phyloP scores from a whole-genome alignment of 352 stramenopile species.

The Phytophthora sojae region DNA sequence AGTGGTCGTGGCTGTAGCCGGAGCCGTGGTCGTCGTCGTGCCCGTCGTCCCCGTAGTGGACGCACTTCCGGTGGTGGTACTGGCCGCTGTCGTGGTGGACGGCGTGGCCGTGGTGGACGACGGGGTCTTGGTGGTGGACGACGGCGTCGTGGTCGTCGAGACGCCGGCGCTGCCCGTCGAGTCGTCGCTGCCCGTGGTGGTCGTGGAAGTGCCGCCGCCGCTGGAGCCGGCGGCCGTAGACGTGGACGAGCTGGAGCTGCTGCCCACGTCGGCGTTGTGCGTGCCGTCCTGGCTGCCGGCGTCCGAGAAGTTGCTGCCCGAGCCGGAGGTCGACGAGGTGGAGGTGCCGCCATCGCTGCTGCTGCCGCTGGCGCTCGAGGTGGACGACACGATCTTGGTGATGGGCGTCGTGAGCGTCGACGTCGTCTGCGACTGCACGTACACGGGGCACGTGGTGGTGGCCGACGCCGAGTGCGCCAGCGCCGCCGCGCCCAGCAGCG shows the following conservation, averaged over 20 bases:
- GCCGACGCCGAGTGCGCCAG: conserved; percentile 34
- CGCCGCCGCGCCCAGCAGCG: conserved; percentile 40
- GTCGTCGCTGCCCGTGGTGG: conserved; percentile 23
- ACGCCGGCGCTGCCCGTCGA: conserved; percentile 25
- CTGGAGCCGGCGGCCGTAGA: conserved; percentile 27
- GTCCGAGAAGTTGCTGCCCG: conserved; percentile 28
- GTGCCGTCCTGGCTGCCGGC: conserved; percentile 24
- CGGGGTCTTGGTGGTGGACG: conserved; percentile 26
- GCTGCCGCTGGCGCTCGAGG: conserved; percentile 10
- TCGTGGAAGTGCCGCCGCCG: conserved; percentile 23
- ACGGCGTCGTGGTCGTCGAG: conserved; percentile 14
- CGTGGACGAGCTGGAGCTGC: conserved; percentile 19
- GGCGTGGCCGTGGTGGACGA: conserved; percentile 29
- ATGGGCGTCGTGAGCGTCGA: conserved; percentile 74
- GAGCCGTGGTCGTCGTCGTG: neutral
- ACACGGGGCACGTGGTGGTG: conserved; percentile 65
- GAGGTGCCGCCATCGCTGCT: conserved; percentile 30
- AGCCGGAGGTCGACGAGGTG: conserved; percentile 22
- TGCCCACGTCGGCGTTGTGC: conserved; percentile 30
- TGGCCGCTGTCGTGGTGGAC: conserved; percentile 16
- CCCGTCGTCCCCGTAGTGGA: conserved; percentile 33
- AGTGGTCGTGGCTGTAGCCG: conserved; percentile 19
- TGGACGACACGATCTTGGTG: conserved; percentile 48
- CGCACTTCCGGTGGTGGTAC: conserved; percentile 22
- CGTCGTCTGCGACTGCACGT: conserved; percentile 59